These are phyloP conservation scores for Diutina siamensis DNA, from an alignment of 1,139 yeast genomes.

Conservation along the genomic window DNA sequence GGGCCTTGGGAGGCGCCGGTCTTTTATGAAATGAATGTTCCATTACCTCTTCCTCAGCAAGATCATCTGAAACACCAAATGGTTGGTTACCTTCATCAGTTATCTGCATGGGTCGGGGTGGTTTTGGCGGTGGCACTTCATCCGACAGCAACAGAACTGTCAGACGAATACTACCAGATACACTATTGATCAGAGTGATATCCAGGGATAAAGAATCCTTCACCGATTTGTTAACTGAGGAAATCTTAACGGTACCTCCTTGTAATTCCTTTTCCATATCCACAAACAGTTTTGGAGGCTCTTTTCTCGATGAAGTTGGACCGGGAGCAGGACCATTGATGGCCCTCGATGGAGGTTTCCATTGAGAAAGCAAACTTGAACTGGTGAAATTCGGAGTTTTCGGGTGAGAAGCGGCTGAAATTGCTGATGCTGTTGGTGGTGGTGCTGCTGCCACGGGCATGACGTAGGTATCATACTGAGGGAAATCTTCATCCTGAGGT, in stretches of 20 bases:
- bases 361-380: not conserved
- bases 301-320: no score
- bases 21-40: not conserved
- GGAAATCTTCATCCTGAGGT: not conserved
- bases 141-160: not conserved
- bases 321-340: not conserved
- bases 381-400: not conserved
- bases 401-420: not conserved
- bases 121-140: not conserved
- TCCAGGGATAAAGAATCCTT: not conserved
- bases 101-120: not conserved
- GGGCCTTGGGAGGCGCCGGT: not conserved
- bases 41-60: not conserved
- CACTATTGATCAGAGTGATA: not conserved
- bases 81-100: not conserved
- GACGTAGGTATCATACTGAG: not conserved
- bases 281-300: slow-evolving; percentile 2
- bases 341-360: not conserved
- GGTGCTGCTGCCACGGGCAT: not conserved
- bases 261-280: slow-evolving; percentile 3
- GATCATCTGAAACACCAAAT: no score
- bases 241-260: not conserved
- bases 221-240: not conserved
- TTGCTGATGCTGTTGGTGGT: no score
- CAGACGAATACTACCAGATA: not conserved